Evolutionary conservation across 2,329 filamentous ascomycete species (phyloP), one percentile per base, ranked within the genome.

Genomic region (Nemania bipapillata): DNA sequence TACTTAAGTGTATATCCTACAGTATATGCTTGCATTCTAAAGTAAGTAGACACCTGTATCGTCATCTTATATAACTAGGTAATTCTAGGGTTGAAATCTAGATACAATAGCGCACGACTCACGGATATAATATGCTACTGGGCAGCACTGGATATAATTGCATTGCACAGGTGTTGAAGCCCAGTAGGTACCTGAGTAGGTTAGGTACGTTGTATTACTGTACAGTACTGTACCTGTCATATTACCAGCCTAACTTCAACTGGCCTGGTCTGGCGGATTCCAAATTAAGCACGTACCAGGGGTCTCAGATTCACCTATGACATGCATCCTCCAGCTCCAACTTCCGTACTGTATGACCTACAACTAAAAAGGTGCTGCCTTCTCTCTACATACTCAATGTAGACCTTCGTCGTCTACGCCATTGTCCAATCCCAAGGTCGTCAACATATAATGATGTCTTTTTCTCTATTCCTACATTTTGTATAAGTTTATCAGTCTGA

Each of bases 371-470:
- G 12, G 17, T 49, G 47, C 22, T 53, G 42, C 2, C n/a, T 32
- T 24, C 11, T 15, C 9, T 42, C 37, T 42, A 42, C 37, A n/a
- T n/a, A 9, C 30, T n/a, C 15, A 20, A 45, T 45, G 56, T 26
- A 35, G 17, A 24, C n/a, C 32, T 35, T 35, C 28, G 12, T 42
- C 32, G 35, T 28, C 47, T 50, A 50, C 47, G 47, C 20, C 47
- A 24, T 50, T 50, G 47, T 50, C 47, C 28, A 9, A 50, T 50
- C 7, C 12, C 37, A 24, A 32, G 20, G 40, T 40, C 26, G 11
- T n/a, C 30, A 7, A 32, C 30, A 28, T 54, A 22, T 28, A 57
- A 65, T 65, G 28, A 70, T 70, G 69, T 9, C 52, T 40, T 22
- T 63, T 45, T 53, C 22, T 35, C 49, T 53, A 17, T 22, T 20